Conservation (phyloP, 2,329 filamentous ascomycete genomes). For the Alternaria atra region DNA sequence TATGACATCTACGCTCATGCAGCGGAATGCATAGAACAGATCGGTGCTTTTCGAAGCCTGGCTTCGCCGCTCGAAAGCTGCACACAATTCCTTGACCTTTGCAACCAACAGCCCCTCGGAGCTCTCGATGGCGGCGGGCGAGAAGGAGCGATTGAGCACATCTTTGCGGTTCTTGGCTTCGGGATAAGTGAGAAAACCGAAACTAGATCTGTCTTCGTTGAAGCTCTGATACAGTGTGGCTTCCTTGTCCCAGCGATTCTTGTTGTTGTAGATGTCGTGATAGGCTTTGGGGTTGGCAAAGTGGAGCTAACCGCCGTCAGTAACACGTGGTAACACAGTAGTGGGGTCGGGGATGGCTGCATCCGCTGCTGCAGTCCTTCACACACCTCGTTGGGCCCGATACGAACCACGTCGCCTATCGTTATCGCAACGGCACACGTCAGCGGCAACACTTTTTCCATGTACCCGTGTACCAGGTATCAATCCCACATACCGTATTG, state of each 20-base stretch:
- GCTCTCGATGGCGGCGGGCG: constrained; percentile 48
- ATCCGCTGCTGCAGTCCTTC: constrained; percentile 17
- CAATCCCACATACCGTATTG: constrained; percentile 33
- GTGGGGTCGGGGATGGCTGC: not conserved
- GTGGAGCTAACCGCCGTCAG: constrained; percentile 48
- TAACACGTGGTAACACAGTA: not conserved
- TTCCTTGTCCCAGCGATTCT: constrained; percentile 56
- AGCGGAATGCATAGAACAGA: constrained; percentile 37
- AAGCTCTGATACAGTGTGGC: constrained; percentile 52
- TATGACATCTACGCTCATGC: constrained; percentile 36
- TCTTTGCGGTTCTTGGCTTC: constrained; percentile 55
- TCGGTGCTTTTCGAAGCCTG: constrained; percentile 29
- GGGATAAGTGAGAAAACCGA: constrained; percentile 53
- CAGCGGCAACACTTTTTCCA: constrained; percentile 11
- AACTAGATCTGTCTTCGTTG: constrained; percentile 54
- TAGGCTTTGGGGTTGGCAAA: constrained; percentile 55
- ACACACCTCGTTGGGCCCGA: constrained; percentile 38
- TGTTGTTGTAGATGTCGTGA: constrained; percentile 55
- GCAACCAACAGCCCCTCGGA: constrained; percentile 50
- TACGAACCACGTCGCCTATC: constrained; percentile 38
- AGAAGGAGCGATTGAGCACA: constrained; percentile 55
- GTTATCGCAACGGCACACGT: constrained; percentile 4
- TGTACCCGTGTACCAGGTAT: not conserved
- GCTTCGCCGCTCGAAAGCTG: constrained; percentile 38
- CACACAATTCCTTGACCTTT: constrained; percentile 47